Conservation (phyloP, 179 eudicot genomes). For the Sideroxylon spinosum region DNA sequence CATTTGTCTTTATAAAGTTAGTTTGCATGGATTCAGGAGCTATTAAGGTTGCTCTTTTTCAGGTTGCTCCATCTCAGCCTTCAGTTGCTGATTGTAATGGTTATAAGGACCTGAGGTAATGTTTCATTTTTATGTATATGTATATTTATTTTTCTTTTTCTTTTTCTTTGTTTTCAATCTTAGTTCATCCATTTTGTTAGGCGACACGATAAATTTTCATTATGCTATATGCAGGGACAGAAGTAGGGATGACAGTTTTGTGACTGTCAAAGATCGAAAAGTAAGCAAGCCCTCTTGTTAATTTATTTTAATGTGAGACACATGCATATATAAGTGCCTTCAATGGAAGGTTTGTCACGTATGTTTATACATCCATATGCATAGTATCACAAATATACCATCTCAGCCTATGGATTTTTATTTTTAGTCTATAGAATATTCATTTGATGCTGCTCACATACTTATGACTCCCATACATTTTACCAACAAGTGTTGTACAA, state of each 20-base stretch:
- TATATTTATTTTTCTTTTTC: not conserved
- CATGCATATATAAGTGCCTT: not conserved
- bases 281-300: constrained; percentile 29
- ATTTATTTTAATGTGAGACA: not conserved
- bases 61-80: constrained; percentile 37
- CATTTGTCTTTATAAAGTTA: not conserved
- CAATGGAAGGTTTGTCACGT: not conserved
- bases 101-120: constrained; percentile 40
- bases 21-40: not conserved
- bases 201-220: not conserved
- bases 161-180: not conserved
- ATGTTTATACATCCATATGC: not conserved
- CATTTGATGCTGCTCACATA: not conserved
- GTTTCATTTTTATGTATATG: not conserved
- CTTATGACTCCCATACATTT: not conserved
- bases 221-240: constrained; percentile 41
- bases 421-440: not conserved
- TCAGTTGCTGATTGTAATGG: constrained; percentile 40
- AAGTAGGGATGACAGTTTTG: constrained; percentile 39
- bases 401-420: not conserved
- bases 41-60: constrained; percentile 7
- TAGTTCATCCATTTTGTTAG: not conserved
- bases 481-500: not conserved
- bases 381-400: not conserved
- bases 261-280: constrained; percentile 53